phyloP scores from a whole-genome alignment of 257 asterid genomes.

The Gentiana straminea region DNA sequence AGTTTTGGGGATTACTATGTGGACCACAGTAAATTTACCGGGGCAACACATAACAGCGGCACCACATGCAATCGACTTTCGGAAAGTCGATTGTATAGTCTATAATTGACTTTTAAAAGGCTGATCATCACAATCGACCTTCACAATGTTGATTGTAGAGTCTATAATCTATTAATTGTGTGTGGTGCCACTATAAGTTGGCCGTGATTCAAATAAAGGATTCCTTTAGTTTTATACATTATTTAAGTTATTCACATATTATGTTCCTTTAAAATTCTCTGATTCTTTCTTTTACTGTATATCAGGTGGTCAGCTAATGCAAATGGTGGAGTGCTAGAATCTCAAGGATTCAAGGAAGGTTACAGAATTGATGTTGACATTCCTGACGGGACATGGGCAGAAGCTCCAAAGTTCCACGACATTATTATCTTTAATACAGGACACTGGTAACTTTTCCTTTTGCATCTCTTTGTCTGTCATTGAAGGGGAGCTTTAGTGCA shows the following conservation, averaged over 20 bases:
- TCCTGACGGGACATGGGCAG: conserved; percentile 87
- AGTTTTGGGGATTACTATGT: too few relatives aligned
- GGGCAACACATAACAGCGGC: too few relatives aligned
- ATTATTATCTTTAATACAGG: conserved; percentile 89
- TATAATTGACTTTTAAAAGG: too few relatives aligned
- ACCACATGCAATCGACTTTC: too few relatives aligned
- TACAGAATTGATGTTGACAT: conserved; percentile 81
- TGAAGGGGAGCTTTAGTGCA: background rate
- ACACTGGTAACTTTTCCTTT: conserved; percentile 53
- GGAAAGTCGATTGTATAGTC: too few relatives aligned
- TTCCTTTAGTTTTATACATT: background rate
- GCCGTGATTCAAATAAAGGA: too few relatives aligned
- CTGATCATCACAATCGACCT: too few relatives aligned
- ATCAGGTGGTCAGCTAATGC: conserved; percentile 72
- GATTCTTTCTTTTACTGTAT: conserved; percentile 4
- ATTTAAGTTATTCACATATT: background rate
- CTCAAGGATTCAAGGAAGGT: conserved; percentile 87
- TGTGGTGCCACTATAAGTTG: too few relatives aligned
- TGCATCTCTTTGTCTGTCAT: background rate
- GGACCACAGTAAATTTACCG: too few relatives aligned
- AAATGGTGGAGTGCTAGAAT: conserved; percentile 55
- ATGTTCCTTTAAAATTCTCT: background rate
- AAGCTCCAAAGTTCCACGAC: conserved; percentile 65
- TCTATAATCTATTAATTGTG: too few relatives aligned
- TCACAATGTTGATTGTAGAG: too few relatives aligned